Evolutionary conservation across 2,329 filamentous ascomycete genomes (phyloP).

Genomic region (Sclerotinia borealis): DNA sequence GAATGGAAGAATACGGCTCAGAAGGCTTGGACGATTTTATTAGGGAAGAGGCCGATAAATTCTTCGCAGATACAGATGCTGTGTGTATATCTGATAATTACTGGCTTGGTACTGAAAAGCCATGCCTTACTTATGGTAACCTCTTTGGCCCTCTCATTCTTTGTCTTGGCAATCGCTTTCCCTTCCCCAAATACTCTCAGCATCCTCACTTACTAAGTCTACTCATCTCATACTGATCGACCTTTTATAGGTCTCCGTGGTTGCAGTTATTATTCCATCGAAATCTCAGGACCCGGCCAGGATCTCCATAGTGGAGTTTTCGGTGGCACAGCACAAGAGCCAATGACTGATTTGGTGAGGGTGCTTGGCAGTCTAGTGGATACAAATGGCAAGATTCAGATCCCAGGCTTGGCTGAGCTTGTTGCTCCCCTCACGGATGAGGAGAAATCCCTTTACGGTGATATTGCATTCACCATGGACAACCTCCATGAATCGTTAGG

Average conservation of each 20-base stretch:
- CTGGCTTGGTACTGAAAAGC: slow-evolving; percentile 98
- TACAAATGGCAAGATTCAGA: slow-evolving; percentile 83
- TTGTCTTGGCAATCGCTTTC: not conserved
- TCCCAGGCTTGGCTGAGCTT: slow-evolving; percentile 89
- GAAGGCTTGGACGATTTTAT: slow-evolving; percentile 96
- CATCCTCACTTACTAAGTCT: not conserved
- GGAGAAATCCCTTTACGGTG: slow-evolving; percentile 80
- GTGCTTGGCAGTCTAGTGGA: slow-evolving; percentile 82
- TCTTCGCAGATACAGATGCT: slow-evolving; percentile 91
- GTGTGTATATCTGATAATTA: slow-evolving; percentile 99
- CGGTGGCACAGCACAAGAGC: slow-evolving; percentile 92
- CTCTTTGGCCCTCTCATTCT: not conserved
- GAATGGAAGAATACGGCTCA: slow-evolving; percentile 98
- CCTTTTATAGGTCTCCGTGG: slow-evolving; percentile 61
- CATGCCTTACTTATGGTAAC: slow-evolving; percentile 80
- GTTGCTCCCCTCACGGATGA: slow-evolving; percentile 83
- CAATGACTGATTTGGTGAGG: slow-evolving; percentile 91
- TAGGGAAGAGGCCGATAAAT: slow-evolving; percentile 81
- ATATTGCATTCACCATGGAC: slow-evolving; percentile 93
- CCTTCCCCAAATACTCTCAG: not conserved
- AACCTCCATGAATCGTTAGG: slow-evolving; percentile 89
- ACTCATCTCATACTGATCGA: not conserved
- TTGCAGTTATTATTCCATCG: slow-evolving; percentile 95
- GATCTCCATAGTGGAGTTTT: slow-evolving; percentile 97
- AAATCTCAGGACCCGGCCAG: slow-evolving; percentile 83